Conservation (phyloP, 2,329 filamentous ascomycete genomes). For the Hansfordia pulvinata region DNA sequence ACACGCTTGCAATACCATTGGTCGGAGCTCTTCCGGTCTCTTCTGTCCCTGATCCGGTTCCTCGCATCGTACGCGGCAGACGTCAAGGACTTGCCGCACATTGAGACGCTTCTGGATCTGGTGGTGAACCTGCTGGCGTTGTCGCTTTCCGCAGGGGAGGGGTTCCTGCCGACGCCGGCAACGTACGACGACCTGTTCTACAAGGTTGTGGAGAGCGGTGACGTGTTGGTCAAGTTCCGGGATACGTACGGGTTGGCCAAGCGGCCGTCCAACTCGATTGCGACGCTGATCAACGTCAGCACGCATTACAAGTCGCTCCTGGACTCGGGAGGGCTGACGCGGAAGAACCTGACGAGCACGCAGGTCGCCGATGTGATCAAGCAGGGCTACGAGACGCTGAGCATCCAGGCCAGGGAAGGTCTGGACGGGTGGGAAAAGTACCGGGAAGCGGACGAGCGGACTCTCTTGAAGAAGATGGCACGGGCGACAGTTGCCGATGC, state of each 20-base stretch:
- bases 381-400: slow-evolving; percentile 88
- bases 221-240: slow-evolving; percentile 69
- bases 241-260: slow-evolving; percentile 54
- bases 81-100: slow-evolving; percentile 52
- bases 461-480: slow-evolving; percentile 75
- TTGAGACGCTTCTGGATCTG: slow-evolving; percentile 61
- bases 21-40: slow-evolving; percentile 84
- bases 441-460: slow-evolving; percentile 75
- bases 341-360: slow-evolving; percentile 62
- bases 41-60: slow-evolving; percentile 82
- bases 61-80: slow-evolving; percentile 76
- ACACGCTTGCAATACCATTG: slow-evolving; percentile 83
- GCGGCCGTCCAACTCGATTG: slow-evolving; percentile 56
- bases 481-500: slow-evolving; percentile 58
- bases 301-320: slow-evolving; percentile 81
- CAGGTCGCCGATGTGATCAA: slow-evolving; percentile 90
- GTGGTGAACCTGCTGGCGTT: slow-evolving; percentile 75
- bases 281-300: slow-evolving; percentile 70
- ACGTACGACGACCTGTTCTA: slow-evolving; percentile 97
- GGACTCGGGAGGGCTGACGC: slow-evolving; percentile 26
- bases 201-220: slow-evolving; percentile 88
- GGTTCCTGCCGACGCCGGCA: slow-evolving; percentile 75
- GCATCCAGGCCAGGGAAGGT: slow-evolving; percentile 78
- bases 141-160: slow-evolving; percentile 74
- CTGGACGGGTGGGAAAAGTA: slow-evolving; percentile 77